Evolutionary conservation across 495 filamentous ascomycete species (phyloP), one percentile per base, ranked within the genome.

Genomic region (Hypomontagnella monticulosa): DNA sequence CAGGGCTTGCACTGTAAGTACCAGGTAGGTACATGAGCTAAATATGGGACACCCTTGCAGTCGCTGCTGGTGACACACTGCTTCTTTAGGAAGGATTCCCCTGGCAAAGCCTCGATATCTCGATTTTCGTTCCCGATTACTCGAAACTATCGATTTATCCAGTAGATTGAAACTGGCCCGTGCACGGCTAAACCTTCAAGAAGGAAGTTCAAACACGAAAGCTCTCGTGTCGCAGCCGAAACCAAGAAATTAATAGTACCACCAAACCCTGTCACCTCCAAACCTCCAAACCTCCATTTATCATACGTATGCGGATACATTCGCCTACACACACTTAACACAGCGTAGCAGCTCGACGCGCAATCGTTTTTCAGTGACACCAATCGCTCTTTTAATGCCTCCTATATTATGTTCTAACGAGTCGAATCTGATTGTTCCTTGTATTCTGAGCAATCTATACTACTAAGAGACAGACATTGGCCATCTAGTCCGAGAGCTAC

Each of bases 381-480:
- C 46, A 44, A 47, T 40, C 62, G 16, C 55, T 59, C 48, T 46
- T 55, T 59, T 43, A 42, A 41, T 59, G 18, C 18, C 42, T 38
- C 11, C 40, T 53, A 4, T 48, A 54, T 20, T 49, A 59, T 66
- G 55, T 38, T 55, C 41, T 15, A 30, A 11, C n/a, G 14, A 55
- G 51, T 61, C 37, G 10, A 34, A 49, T 53, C 55, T 14, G 18
- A 37, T 43, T 48, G 23, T 54, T 57, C 38, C 33, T 57, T 40
- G 42, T 41, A 50, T 19, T 11, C 55, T 30, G 7, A 18, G 46
- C 47, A 51, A 11, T 47, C 4, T 32, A 51, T 7, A 16, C 43
- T 16, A 49, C 4, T 52, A 44, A 58, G 47, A 55, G 23, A 36
- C 23, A 12, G 4, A 43, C 16, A 15, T 37, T 36, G 15, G 20